Conservation (phyloP, 1,284 basidiomycete genomes). For the Cryptococcus sp. region DNA sequence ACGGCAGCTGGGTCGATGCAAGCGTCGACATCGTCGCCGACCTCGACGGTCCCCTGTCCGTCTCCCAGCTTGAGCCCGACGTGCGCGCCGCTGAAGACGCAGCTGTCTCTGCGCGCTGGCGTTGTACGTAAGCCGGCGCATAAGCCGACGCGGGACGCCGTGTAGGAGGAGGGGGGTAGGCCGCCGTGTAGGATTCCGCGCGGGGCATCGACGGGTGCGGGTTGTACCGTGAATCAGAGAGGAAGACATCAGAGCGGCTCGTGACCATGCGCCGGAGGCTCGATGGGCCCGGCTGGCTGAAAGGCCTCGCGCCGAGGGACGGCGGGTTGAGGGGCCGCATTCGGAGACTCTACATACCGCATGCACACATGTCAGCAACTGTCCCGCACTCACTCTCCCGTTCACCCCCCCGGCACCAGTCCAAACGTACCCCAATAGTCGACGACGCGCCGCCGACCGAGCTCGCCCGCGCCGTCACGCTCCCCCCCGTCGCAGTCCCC, state of each 20-base stretch:
- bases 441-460: constrained; percentile 43
- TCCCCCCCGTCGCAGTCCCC: constrained; percentile 40
- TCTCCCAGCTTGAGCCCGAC: constrained; percentile 31
- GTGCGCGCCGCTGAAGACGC: constrained; percentile 22
- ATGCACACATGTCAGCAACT: neutral
- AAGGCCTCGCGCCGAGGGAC: constrained; percentile 9
- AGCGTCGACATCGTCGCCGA: constrained; percentile 25
- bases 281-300: constrained; percentile 24
- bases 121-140: neutral
- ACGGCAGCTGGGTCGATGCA: constrained; percentile 27
- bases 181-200: constrained; percentile 16
- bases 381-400: too few relatives aligned
- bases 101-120: neutral
- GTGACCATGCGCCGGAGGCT: constrained; percentile 35
- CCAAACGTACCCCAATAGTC: constrained; percentile 36
- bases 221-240: constrained; percentile 8
- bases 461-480: constrained; percentile 47
- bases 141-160: neutral
- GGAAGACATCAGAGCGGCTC: constrained; percentile 35
- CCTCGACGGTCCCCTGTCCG: constrained; percentile 17
- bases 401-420: too few relatives aligned
- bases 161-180: constrained; percentile 8
- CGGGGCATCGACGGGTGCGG: constrained; percentile 1
- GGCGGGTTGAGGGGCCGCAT: constrained; percentile 10
- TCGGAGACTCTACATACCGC: constrained; percentile 8